Base-by-base conservation (phyloP, 2,329 filamentous ascomycete species). In the Botrytis sinoallii region DNA sequence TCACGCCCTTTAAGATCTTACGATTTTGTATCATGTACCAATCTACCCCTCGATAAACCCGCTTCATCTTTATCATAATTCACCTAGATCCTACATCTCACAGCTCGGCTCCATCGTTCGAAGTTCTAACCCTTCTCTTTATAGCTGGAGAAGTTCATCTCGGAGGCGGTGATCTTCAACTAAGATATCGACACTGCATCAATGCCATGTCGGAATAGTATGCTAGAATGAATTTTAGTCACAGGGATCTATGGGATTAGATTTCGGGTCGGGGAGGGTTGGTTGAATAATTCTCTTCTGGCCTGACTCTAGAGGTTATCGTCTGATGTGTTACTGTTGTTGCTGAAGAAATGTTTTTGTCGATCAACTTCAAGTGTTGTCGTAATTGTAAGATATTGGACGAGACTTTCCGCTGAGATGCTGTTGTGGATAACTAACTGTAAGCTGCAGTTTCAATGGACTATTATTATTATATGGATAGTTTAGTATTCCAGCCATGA, bases 241-340 rank as follows among this genome's bases (percentile, higher is more conserved):
- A 18, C 14, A 14, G 10, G n/a, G 3, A 29, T n/a, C 25, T 3
- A 1, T 16, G 12, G 5, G 5, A 0, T 18, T 29, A 29, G 0
- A 29, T 29, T n/a, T n/a, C 16, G n/a, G 9, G 48, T 25, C 25
- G 4, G 1, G 48, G 25, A 55, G 14, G 25, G 8, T 29, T 55
- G 5, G 0, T 52, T 52, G 1, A 55, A 16, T 0, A n/a, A 16
- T 14, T n/a, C n/a, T 55, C 52, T 14, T 6, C 6, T 29, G 12
- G 14, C 3, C 12, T 29, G 12, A 16, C 6, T 29, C n/a, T 29
- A 29, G n/a, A 29, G 14, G 6, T 29, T 32, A 8, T 55, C 52
- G 3, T 29, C 2, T 55, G n/a, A n/a, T 16, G 14, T 3, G n/a
- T n/a, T 18, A 18, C 14, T 55, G 1, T 16, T 29, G 5, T 55